Evolutionary conservation across 345 rosid genomes (phyloP).

Genomic region (Brassica carinata): DNA sequence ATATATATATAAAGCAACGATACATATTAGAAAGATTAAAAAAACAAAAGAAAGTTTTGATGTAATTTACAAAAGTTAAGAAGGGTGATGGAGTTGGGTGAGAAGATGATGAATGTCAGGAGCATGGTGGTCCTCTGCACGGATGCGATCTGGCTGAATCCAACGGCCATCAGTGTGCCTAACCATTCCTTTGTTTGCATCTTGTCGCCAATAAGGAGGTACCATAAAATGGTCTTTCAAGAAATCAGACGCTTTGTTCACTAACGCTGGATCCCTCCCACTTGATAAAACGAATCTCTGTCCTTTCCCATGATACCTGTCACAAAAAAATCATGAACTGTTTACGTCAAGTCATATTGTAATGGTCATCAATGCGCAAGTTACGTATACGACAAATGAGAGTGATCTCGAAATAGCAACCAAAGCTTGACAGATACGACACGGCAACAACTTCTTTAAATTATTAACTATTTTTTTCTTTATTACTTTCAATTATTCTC

Average conservation of each 20-base stretch:
- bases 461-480: background rate
- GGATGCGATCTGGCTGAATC: slow-evolving; percentile 78
- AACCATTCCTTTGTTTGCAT: slow-evolving; percentile 75
- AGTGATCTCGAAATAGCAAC: background rate
- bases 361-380: background rate
- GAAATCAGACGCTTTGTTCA: slow-evolving; percentile 80
- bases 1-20: background rate
- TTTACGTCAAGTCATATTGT: background rate
- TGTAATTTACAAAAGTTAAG: background rate
- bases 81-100: slow-evolving; percentile 43
- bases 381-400: background rate
- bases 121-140: slow-evolving; percentile 70
- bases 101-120: slow-evolving; percentile 54
- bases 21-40: background rate
- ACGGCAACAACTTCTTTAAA: background rate
- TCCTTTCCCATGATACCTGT: slow-evolving; percentile 82
- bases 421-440: background rate
- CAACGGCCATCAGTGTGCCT: slow-evolving; percentile 71
- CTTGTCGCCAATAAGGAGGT: slow-evolving; percentile 85
- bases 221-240: slow-evolving; percentile 82
- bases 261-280: slow-evolving; percentile 82
- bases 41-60: background rate
- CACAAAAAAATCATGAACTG: background rate
- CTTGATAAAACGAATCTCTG: slow-evolving; percentile 69
- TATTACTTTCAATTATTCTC: background rate